Percentiles rank a stretch among this genome's conserved stretches.
phyloP scores from a whole-genome alignment of 2,329 filamentous ascomycete genomes.

The Aureobasidium melanogenum region DNA sequence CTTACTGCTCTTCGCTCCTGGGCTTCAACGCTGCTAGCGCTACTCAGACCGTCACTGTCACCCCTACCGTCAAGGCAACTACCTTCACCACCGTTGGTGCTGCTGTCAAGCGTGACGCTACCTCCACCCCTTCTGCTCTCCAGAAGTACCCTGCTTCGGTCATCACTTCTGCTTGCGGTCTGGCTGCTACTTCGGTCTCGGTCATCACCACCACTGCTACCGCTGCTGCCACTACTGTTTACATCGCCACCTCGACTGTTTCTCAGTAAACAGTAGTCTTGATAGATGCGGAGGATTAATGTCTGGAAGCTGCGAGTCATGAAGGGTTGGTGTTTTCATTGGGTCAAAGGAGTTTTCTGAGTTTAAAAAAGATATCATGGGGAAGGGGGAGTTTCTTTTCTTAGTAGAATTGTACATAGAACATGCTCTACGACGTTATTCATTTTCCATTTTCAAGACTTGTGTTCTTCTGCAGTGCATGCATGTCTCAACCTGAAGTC shows the following conservation, averaged over 20 bases:
- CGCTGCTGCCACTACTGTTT: conserved; percentile 1
- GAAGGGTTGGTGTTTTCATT: not conserved
- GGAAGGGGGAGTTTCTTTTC: not conserved
- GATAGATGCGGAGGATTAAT: no score
- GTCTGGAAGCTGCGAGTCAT: no score
- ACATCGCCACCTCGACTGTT: not conserved
- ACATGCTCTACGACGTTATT: not conserved
- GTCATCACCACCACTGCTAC: not conserved
- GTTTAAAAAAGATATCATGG: not conserved
- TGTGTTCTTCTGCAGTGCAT: not conserved
- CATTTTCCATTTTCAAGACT: not conserved
- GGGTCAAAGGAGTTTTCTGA: not conserved
- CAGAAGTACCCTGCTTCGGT: conserved; percentile 11
- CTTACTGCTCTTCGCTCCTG: conserved; percentile 14
- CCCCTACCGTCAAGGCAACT: not conserved
- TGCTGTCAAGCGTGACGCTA: not conserved
- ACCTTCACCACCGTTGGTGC: not conserved
- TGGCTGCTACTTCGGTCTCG: not conserved
- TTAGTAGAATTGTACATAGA: not conserved
- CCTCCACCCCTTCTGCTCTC: conserved; percentile 11
- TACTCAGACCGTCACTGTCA: not conserved
- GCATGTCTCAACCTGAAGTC: no score
- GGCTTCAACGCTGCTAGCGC: not conserved
- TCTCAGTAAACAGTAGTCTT: not conserved
- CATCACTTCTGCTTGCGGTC: conserved; percentile 13